Percentiles rank a stretch among this genome's conserved stretches.
Evolutionary conservation across 805 yeast species (phyloP).

Genomic region (Candida germanica): DNA sequence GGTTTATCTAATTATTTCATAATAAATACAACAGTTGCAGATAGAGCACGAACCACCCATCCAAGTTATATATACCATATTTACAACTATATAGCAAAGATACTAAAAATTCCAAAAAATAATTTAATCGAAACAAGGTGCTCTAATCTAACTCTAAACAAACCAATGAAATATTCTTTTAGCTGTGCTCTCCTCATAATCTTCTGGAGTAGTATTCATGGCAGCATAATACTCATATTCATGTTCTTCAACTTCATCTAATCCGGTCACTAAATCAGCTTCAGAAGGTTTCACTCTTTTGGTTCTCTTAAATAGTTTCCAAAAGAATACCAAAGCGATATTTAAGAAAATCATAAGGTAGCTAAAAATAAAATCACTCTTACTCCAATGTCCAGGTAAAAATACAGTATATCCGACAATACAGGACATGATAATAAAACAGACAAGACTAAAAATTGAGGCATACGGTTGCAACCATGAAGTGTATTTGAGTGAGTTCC

Average conservation of each 20-base stretch:
- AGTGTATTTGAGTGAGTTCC: constrained; percentile 35
- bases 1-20: too few relatives aligned
- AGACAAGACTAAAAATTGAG: constrained; percentile 25
- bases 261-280: constrained; percentile 44
- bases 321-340: constrained; percentile 27
- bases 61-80: too few relatives aligned
- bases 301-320: constrained; percentile 36
- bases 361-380: constrained; percentile 59
- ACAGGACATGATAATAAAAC: constrained; percentile 44
- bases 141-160: too few relatives aligned
- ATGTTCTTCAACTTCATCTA: constrained; percentile 48
- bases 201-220: constrained; percentile 5
- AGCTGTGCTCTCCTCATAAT: constrained; percentile 2
- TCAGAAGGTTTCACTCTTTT: constrained; percentile 39
- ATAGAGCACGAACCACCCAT: too few relatives aligned
- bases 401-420: constrained; percentile 70
- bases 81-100: too few relatives aligned
- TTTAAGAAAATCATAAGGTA: constrained; percentile 66
- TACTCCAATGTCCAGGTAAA: constrained; percentile 55
- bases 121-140: too few relatives aligned
- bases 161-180: constrained; percentile 11
- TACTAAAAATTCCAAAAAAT: too few relatives aligned
- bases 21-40: too few relatives aligned
- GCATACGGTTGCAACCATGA: constrained; percentile 44
- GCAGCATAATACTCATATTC: constrained; percentile 30